Evolutionary conservation across 495 filamentous ascomycete genomes (phyloP).

Genomic region (Staphylotrichum longicolle): DNA sequence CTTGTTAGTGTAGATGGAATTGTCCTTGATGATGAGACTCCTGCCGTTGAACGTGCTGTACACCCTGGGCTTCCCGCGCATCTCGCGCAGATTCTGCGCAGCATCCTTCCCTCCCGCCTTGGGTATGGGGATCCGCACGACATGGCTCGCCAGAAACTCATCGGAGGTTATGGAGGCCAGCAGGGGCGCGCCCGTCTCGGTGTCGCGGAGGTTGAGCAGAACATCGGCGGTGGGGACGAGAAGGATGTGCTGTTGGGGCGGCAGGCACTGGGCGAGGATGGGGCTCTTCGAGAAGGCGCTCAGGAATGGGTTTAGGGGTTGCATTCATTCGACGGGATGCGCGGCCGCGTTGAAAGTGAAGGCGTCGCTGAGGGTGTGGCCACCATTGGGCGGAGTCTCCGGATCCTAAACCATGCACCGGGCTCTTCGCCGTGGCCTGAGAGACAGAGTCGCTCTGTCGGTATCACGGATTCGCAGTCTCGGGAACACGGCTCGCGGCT

Average conservation of each 20-base stretch:
- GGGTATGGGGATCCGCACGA: slow-evolving; percentile 73
- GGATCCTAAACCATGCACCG: slow-evolving; percentile 19
- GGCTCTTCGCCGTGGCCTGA: slow-evolving; percentile 5
- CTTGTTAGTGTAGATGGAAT: slow-evolving; percentile 92
- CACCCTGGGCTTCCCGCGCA: slow-evolving; percentile 87
- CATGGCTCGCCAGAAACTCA: slow-evolving; percentile 96
- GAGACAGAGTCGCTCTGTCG: neutral
- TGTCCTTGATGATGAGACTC: slow-evolving; percentile 92
- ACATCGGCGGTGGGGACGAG: slow-evolving; percentile 92
- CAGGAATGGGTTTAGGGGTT: slow-evolving; percentile 97
- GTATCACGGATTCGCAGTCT: neutral
- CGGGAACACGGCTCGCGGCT: neutral
- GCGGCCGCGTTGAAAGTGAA: slow-evolving; percentile 25
- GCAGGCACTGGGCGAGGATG: slow-evolving; percentile 88
- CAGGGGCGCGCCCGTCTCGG: slow-evolving; percentile 74
- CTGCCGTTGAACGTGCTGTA: slow-evolving; percentile 89
- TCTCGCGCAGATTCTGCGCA: slow-evolving; percentile 74
- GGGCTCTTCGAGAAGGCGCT: slow-evolving; percentile 97
- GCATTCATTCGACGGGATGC: slow-evolving; percentile 66
- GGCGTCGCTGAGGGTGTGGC: slow-evolving; percentile 16
- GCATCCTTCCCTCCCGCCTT: slow-evolving; percentile 66
- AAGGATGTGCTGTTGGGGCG: slow-evolving; percentile 88
- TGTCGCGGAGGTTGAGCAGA: slow-evolving; percentile 82
- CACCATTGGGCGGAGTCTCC: slow-evolving; percentile 30
- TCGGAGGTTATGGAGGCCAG: slow-evolving; percentile 81